Conservation (phyloP, 2,329 filamentous ascomycete species). For the Tricladium varicosporioides region DNA sequence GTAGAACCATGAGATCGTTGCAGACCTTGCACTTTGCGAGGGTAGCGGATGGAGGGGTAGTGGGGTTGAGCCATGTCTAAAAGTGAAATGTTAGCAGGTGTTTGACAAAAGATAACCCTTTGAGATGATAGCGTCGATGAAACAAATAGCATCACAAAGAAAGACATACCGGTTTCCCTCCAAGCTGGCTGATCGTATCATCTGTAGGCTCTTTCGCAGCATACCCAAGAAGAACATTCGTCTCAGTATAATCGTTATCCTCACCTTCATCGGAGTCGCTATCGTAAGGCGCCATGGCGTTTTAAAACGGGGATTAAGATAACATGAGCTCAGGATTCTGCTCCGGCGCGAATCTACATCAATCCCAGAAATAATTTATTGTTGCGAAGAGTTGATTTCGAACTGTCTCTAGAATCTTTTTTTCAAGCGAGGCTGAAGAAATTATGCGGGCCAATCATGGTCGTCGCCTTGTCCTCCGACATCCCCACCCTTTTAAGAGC, state of each 20-base stretch:
- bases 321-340: not conserved
- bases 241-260: slow-evolving; percentile 69
- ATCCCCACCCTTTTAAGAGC: not conserved
- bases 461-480: not conserved
- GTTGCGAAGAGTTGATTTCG: not conserved
- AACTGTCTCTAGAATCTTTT: not conserved
- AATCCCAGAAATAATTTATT: not conserved
- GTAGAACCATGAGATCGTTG: slow-evolving; percentile 76
- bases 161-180: slow-evolving; percentile 75
- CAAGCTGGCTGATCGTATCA: slow-evolving; percentile 84
- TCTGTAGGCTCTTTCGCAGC: slow-evolving; percentile 71
- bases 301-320: not conserved
- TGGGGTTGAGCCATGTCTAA: slow-evolving; percentile 80
- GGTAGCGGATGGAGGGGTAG: slow-evolving; percentile 67
- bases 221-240: slow-evolving; percentile 87
- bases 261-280: slow-evolving; percentile 77
- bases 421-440: slow-evolving; percentile 11
- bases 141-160: too few relatives aligned
- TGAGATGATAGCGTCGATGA: too few relatives aligned
- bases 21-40: slow-evolving; percentile 86
- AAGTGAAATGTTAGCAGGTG: slow-evolving; percentile 8
- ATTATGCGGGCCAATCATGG: not conserved
- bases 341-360: too few relatives aligned
- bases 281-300: slow-evolving; percentile 72
- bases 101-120: not conserved